phyloP scores from a whole-genome alignment of 305 asterid genomes.

The Ajuga reptans region DNA sequence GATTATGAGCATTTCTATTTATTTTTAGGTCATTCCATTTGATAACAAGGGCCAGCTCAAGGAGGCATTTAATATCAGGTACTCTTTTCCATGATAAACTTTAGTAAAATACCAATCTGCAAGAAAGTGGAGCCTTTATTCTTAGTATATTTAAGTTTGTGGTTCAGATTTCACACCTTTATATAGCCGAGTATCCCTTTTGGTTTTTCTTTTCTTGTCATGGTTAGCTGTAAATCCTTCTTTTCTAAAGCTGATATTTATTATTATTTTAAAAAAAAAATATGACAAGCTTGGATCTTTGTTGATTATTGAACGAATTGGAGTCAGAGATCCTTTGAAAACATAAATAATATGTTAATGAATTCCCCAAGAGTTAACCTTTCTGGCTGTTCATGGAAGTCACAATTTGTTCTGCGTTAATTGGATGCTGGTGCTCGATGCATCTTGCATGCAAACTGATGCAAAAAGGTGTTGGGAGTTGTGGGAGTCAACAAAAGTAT shows the following conservation, averaged over 20 bases:
- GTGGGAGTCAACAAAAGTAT: not conserved
- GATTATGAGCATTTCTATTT: slow-evolving; percentile 18
- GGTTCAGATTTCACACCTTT: not conserved
- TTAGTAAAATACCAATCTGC: not conserved
- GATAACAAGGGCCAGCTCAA: slow-evolving; percentile 88
- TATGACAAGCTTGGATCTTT: not conserved
- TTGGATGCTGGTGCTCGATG: not conserved
- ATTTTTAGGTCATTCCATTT: slow-evolving; percentile 75
- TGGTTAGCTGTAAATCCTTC: not conserved
- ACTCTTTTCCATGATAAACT: not conserved
- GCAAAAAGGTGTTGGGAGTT: not conserved
- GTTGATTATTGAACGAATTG: not conserved
- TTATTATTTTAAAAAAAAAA: no score
- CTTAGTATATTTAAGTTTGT: not conserved
- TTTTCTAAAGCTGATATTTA: not conserved
- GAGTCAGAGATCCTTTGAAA: not conserved
- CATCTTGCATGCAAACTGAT: not conserved
- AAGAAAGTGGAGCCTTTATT: not conserved
- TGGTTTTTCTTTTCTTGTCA: not conserved
- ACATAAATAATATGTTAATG: not conserved
- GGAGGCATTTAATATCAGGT: slow-evolving; percentile 81
- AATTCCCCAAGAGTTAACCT: not conserved
- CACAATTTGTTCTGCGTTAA: not conserved
- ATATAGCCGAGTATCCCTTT: not conserved
- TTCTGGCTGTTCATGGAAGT: not conserved